Base-by-base conservation (phyloP, 441 rosid genomes). In the Euphorbia corollata region DNA sequence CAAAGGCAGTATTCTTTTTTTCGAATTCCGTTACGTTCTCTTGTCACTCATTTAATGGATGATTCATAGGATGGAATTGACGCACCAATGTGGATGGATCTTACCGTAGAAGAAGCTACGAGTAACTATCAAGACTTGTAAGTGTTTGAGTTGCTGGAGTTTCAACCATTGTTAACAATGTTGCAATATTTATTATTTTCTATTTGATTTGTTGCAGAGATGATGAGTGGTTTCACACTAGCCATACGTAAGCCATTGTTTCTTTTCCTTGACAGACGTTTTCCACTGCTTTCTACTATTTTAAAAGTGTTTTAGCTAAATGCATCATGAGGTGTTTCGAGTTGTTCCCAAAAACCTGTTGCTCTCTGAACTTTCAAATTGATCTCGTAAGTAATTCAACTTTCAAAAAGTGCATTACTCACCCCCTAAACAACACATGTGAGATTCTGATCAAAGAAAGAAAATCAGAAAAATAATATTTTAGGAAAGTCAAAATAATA, bases 1-100 rank as follows among this genome's bases (percentile, higher is more conserved):
- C 18, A 20, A 61, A 18, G 9, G 24, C 24, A 12, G 24, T 32
- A 20, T 22, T 36, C 2, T 32, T 27, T 13, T 30, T 50, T 13
- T 2, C 54, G 61, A 6, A 0, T 27, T 18, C 19, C 50, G 8
- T 9, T 59, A 4, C 32, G 32, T 27, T 27, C 32, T 27, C 32
- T 27, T 27, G 32, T 61, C 16, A 55, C 45, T n/a, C 38, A 6
- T 50, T 22, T 62, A 68, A 16, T 9, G 60, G 16, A 39, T 55
- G 73, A 70, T 59, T 15, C 64, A 41, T 61, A 84, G 90, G 89
- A 84, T 59, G 90, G 84, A 73, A 82, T 87, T 53, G 93, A 87
- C 71, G 89, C 89, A 57, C 93, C 93, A 5, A 85, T 78, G 84
- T 85, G 90, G 90, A 78, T 78, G 20, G 89, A 85, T 76, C 86